These are phyloP conservation scores for Zygoascus flipseniorum DNA, from an alignment of 805 yeast genomes.

Conservation along the genomic window DNA sequence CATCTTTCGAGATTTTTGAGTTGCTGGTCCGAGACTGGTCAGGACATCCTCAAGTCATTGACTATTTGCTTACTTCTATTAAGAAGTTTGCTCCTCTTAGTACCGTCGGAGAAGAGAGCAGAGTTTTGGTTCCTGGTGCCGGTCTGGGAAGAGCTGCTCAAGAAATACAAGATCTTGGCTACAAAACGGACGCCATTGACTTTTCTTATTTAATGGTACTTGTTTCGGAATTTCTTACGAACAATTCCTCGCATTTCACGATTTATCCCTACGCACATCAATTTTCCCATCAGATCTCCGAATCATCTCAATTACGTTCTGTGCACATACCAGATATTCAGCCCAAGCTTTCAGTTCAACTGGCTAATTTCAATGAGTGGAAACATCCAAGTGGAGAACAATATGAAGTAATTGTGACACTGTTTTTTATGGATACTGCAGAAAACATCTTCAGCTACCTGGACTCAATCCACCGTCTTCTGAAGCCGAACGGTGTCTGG, in stretches of 20 bases:
- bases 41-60: constrained; percentile 3
- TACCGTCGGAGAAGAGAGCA: constrained; percentile 30
- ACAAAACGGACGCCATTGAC: constrained; percentile 63
- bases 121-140: constrained; percentile 75
- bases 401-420: constrained; percentile 37
- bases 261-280: constrained; percentile 43
- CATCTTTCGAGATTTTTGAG: constrained; percentile 41
- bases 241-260: constrained; percentile 4
- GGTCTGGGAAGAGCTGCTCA: constrained; percentile 77
- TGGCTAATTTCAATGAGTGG: constrained; percentile 60
- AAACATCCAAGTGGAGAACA: constrained; percentile 19
- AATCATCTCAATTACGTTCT: constrained; percentile 43
- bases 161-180: constrained; percentile 37
- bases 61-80: constrained; percentile 41
- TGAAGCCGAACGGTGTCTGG: constrained; percentile 56
- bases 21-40: constrained; percentile 81
- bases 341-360: constrained; percentile 14
- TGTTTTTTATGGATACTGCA: constrained; percentile 87
- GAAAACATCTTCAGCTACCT: constrained; percentile 74
- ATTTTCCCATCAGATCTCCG: constrained; percentile 53
- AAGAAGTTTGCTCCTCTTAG: constrained; percentile 48
- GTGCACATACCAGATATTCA: constrained; percentile 23
- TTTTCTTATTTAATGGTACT: constrained; percentile 67
- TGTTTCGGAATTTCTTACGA: constrained; percentile 30
- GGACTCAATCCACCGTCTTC: constrained; percentile 47